Percentiles rank a stretch among this genome's conserved stretches.
Conservation (phyloP, 139 green algal species). For the Picochlorum sp. region DNA sequence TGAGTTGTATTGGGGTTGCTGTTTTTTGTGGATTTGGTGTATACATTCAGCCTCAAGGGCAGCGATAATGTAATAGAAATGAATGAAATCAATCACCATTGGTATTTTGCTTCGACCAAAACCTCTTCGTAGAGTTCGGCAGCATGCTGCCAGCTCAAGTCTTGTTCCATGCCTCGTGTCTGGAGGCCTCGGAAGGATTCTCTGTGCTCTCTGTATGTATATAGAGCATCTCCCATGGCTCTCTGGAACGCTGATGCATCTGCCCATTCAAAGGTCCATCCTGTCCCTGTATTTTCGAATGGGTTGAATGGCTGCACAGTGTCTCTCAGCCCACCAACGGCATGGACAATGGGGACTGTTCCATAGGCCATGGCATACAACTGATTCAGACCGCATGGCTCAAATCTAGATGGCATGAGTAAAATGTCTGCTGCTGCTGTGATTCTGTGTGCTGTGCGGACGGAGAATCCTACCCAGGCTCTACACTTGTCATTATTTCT, state of each 20-base stretch:
- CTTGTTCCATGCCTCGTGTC: constrained; percentile 58
- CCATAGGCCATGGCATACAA: constrained; percentile 96
- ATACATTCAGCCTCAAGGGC: neutral
- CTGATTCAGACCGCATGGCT: constrained; percentile 75
- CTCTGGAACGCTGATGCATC: constrained; percentile 56
- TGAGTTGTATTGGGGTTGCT: neutral
- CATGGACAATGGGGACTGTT: constrained; percentile 80
- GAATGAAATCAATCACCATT: constrained; percentile 46
- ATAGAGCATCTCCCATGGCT: constrained; percentile 55
- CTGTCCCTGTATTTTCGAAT: constrained; percentile 67
- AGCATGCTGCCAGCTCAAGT: constrained; percentile 82
- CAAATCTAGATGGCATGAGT: constrained; percentile 64
- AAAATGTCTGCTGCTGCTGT: constrained; percentile 63
- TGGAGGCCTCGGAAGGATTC: constrained; percentile 53
- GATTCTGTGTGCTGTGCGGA: constrained; percentile 85
- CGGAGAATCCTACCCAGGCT: constrained; percentile 88
- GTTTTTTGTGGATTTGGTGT: constrained; percentile 7
- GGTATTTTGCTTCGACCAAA: constrained; percentile 83
- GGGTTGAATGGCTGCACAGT: constrained; percentile 77
- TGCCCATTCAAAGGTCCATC: constrained; percentile 68
- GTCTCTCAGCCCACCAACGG: constrained; percentile 74
- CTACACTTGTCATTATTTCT: constrained; percentile 51
- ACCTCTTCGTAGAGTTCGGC: constrained; percentile 88
- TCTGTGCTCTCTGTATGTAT: constrained; percentile 61
- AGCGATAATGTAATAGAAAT: neutral